These are phyloP conservation scores for Cardamine chenopodiifolia DNA, from an alignment of 345 rosid genomes.

Conservation along the genomic window DNA sequence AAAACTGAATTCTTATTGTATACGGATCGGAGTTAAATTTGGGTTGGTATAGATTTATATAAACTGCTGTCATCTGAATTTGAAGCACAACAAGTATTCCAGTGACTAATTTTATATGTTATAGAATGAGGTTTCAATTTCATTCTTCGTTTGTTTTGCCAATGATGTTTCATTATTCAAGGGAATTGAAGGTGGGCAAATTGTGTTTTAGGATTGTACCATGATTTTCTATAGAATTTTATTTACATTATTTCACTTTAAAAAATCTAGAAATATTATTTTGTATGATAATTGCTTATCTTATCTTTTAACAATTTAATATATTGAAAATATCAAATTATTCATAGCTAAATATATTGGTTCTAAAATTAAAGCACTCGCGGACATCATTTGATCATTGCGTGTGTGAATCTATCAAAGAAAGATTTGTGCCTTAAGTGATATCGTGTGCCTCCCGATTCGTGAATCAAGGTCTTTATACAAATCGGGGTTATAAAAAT, in stretches of 20 bases:
- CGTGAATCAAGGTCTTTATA: neutral
- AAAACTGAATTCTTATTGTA: neutral
- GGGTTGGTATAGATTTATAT: neutral
- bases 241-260: neutral
- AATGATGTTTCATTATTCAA: neutral
- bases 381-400: neutral
- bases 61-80: neutral
- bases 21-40: neutral
- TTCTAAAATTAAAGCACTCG: neutral
- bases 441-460: neutral
- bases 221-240: neutral
- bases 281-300: neutral
- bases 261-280: neutral
- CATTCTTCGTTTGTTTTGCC: neutral
- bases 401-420: neutral
- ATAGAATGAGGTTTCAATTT: neutral
- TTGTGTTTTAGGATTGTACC: neutral
- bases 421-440: neutral
- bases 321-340: neutral
- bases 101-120: neutral
- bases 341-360: neutral
- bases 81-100: neutral
- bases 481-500: constrained; percentile 4
- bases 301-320: neutral
- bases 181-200: neutral